Percentiles rank a stretch among this genome's conserved stretches.
phyloP scores from a whole-genome alignment of 495 filamentous ascomycete genomes.

The Elasticomyces elasticus region DNA sequence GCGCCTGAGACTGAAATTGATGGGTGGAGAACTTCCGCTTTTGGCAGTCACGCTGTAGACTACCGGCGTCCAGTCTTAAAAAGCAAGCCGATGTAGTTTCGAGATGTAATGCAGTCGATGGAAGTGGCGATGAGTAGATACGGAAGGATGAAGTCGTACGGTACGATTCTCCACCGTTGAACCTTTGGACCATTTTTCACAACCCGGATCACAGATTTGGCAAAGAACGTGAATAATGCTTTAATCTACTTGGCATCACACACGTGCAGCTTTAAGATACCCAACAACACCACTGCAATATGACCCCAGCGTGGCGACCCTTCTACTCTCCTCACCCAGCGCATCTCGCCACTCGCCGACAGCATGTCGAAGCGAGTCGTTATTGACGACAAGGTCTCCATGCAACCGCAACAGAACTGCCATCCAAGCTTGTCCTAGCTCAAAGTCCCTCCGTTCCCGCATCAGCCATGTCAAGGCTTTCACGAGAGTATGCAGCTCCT shows the following conservation, averaged over 20 bases:
- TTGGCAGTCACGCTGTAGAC: background rate
- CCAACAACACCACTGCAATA: conserved; percentile 83
- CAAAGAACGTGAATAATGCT: background rate
- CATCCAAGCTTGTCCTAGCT: conserved; percentile 95
- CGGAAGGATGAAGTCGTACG: too few species aligned
- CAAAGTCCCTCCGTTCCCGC: conserved; percentile 63
- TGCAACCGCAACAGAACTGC: conserved; percentile 77
- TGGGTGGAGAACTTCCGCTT: background rate
- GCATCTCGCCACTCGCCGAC: conserved; percentile 32
- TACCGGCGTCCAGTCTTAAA: too few species aligned
- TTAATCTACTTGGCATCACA: conserved; percentile 2
- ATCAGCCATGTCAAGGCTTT: conserved; percentile 61
- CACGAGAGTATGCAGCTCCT: conserved; percentile 61
- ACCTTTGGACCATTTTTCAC: too few species aligned
- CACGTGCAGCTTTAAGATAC: conserved; percentile 59
- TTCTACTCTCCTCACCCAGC: conserved; percentile 52
- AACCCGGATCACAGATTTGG: background rate
- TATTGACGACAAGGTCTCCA: conserved; percentile 42
- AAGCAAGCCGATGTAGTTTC: too few species aligned
- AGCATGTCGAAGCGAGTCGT: conserved; percentile 25
- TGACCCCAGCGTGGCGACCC: conserved; percentile 67
- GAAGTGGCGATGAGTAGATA: too few species aligned
- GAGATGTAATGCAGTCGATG: too few species aligned
- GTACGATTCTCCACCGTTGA: too few species aligned
- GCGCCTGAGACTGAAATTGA: too few species aligned